Evolutionary conservation across 202 grass and related monocot genomes (phyloP).

Genomic region (Hordeum pubiflorum): DNA sequence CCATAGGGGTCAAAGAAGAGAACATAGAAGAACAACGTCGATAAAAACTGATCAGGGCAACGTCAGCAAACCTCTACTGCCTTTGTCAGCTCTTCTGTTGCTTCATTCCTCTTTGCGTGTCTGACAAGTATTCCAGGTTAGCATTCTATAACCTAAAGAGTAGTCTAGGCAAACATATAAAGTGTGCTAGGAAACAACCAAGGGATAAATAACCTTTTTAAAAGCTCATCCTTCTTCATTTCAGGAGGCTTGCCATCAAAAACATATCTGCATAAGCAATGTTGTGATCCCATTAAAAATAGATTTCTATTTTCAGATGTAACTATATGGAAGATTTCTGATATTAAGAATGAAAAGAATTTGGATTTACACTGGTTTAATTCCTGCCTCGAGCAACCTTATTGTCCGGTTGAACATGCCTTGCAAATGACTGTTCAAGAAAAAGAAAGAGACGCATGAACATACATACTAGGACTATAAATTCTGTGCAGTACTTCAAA

Average conservation of each 20-base stretch:
- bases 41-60: background rate
- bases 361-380: constrained; percentile 78
- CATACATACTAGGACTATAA: constrained; percentile 7
- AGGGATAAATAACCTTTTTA: constrained; percentile 47
- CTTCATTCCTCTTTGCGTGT: constrained; percentile 81
- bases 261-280: constrained; percentile 65
- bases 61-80: constrained; percentile 61
- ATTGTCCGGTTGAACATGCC: constrained; percentile 96
- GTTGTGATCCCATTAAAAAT: background rate
- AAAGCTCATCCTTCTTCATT: constrained; percentile 81
- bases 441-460: background rate
- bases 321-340: background rate
- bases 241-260: constrained; percentile 95
- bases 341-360: constrained; percentile 15
- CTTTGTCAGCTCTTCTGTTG: constrained; percentile 58
- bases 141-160: background rate
- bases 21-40: background rate
- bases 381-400: constrained; percentile 84
- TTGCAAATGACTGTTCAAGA: constrained; percentile 67
- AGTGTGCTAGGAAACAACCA: background rate
- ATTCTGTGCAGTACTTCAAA: background rate
- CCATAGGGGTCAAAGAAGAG: constrained; percentile 1
- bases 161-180: background rate
- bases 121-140: constrained; percentile 35
- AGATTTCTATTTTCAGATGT: background rate